Conservation (phyloP, 1,284 basidiomycete species). For the Cryptococcus sp. region DNA sequence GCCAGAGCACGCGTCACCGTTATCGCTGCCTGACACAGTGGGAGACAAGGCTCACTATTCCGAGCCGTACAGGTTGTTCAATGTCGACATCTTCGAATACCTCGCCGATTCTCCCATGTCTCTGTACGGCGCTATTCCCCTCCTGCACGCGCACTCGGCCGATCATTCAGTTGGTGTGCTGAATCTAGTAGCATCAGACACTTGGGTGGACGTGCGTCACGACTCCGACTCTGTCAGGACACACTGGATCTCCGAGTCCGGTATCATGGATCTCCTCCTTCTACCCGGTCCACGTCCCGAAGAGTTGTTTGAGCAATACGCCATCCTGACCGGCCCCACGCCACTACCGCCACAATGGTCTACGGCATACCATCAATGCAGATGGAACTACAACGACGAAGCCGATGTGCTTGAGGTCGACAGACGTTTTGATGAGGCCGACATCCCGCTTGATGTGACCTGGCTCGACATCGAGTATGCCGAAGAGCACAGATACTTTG, state of each 20-base stretch:
- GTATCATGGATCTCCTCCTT: conserved; percentile 91
- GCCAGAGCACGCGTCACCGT: conserved; percentile 90
- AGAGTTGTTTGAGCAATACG: conserved; percentile 83
- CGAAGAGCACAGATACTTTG: conserved; percentile 94
- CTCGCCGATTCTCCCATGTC: conserved; percentile 87
- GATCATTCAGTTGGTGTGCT: conserved; percentile 84
- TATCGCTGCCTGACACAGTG: conserved; percentile 79
- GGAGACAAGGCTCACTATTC: conserved; percentile 63
- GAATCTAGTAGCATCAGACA: conserved; percentile 88
- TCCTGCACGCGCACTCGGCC: conserved; percentile 87
- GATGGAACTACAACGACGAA: conserved; percentile 96
- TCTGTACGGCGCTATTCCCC: conserved; percentile 86
- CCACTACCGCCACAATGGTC: conserved; percentile 88
- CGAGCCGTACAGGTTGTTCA: conserved; percentile 94
- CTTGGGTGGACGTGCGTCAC: conserved; percentile 88
- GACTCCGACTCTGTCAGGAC: conserved; percentile 67
- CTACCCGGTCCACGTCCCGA: conserved; percentile 83
- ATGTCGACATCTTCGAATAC: conserved; percentile 97
- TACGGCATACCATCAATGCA: conserved; percentile 93
- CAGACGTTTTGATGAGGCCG: conserved; percentile 82
- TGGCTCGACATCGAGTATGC: conserved; percentile 99
- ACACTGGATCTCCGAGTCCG: conserved; percentile 97
- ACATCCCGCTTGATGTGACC: conserved; percentile 94
- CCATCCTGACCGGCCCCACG: conserved; percentile 78
- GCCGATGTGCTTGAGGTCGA: conserved; percentile 88